These are phyloP conservation scores for Capsicum pubescens DNA, from an alignment of 257 asterid species.

Conservation along the genomic window DNA sequence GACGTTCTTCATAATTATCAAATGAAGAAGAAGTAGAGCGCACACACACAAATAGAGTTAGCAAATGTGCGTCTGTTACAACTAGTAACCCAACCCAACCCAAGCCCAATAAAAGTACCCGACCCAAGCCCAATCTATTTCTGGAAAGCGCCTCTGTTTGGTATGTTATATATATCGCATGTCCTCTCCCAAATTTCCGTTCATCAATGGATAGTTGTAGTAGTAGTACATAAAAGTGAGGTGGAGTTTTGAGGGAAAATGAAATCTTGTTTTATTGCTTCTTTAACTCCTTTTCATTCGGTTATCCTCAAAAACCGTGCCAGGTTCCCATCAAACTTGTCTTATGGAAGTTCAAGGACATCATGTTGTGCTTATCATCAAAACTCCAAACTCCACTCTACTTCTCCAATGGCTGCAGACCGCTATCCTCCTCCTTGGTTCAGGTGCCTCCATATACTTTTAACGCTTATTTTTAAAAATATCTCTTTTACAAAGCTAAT, in stretches of 20 bases:
- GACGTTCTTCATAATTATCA: too few relatives aligned
- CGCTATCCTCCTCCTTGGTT: slow-evolving; percentile 82
- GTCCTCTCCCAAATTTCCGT: slow-evolving; percentile 55
- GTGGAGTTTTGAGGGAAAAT: slow-evolving; percentile 44
- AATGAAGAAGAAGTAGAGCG: too few relatives aligned
- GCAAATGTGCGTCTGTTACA: too few relatives aligned
- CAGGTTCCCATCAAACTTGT: slow-evolving; percentile 56
- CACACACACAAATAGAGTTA: too few relatives aligned
- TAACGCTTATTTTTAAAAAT: neutral
- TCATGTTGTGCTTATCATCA: slow-evolving; percentile 37
- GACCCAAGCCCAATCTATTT: too few relatives aligned
- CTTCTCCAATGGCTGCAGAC: slow-evolving; percentile 64
- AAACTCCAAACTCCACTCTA: slow-evolving; percentile 47
- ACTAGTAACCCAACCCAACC: too few relatives aligned
- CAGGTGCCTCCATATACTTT: slow-evolving; percentile 54
- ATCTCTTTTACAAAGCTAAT: neutral
- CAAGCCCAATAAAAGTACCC: too few relatives aligned
- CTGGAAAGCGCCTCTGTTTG: too few relatives aligned
- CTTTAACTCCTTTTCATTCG: slow-evolving; percentile 75
- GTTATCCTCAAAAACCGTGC: slow-evolving; percentile 62
- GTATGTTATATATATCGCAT: too few relatives aligned
- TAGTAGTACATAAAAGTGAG: slow-evolving; percentile 55
- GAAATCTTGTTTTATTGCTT: slow-evolving; percentile 72
- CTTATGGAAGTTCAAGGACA: slow-evolving; percentile 46
- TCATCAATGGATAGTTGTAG: slow-evolving; percentile 44